Percentiles rank a stretch among this genome's conserved stretches.
Evolutionary conservation across 805 yeast genomes (phyloP).

Genomic region (Saccharomycopsis guyanensis): DNA sequence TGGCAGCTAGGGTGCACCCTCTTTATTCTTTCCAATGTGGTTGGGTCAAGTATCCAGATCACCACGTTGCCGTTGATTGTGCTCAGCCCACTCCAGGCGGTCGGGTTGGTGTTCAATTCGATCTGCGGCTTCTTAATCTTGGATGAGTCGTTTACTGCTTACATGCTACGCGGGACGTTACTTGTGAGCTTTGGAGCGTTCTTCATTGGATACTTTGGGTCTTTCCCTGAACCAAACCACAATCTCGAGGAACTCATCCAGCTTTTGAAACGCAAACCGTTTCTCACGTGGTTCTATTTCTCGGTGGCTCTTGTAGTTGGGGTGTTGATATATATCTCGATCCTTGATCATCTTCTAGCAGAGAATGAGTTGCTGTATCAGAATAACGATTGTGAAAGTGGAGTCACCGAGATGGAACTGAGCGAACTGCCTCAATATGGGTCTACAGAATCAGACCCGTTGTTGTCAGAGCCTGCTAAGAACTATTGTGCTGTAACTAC

Average conservation of each 20-base stretch:
- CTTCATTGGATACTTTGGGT: constrained; percentile 67
- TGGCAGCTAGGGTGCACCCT: constrained; percentile 73
- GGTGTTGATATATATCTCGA: constrained; percentile 10
- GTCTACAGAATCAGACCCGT: background rate
- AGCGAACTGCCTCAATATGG: background rate
- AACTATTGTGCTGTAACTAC: constrained; percentile 12
- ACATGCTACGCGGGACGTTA: constrained; percentile 55
- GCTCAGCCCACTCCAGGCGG: constrained; percentile 75
- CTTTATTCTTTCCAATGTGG: constrained; percentile 63
- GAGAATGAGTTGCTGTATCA: background rate
- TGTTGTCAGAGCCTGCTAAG: constrained; percentile 2
- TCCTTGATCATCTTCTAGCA: constrained; percentile 2
- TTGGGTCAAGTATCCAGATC: constrained; percentile 79
- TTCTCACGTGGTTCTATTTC: constrained; percentile 48
- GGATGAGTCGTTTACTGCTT: constrained; percentile 55
- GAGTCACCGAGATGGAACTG: background rate
- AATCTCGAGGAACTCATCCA: constrained; percentile 39
- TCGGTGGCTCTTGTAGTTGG: constrained; percentile 8
- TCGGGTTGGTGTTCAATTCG: constrained; percentile 83
- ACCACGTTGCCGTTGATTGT: constrained; percentile 77
- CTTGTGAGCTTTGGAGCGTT: constrained; percentile 69
- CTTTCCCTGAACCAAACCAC: constrained; percentile 45
- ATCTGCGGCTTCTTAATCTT: constrained; percentile 61
- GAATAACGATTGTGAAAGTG: background rate
- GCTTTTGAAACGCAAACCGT: constrained; percentile 37